Conservation (phyloP, 768 basidiomycete genomes). For the Dendrothele bispora region DNA sequence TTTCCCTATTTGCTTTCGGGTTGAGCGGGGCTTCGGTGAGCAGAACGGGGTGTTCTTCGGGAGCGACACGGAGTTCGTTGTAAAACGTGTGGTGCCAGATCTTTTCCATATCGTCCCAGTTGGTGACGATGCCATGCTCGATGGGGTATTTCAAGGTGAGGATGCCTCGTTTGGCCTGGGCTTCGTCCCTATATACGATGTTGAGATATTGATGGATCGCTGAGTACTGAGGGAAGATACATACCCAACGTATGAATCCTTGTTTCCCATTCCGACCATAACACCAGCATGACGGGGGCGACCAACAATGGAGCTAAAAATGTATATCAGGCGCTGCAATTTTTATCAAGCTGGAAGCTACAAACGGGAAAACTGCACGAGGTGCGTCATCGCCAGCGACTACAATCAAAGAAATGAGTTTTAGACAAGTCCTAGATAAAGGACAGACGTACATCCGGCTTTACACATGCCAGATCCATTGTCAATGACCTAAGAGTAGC, state of each 20-base stretch:
- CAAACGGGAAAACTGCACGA: slow-evolving; percentile 94
- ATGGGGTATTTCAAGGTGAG: slow-evolving; percentile 92
- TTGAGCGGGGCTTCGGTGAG: slow-evolving; percentile 69
- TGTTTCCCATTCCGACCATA: slow-evolving; percentile 97
- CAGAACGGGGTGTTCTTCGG: slow-evolving; percentile 53
- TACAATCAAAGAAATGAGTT: slow-evolving; percentile 29
- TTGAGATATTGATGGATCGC: no score
- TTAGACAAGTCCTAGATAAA: background rate
- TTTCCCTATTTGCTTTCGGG: slow-evolving; percentile 67
- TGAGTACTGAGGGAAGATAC: slow-evolving; percentile 7
- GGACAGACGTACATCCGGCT: slow-evolving; percentile 79
- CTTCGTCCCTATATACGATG: slow-evolving; percentile 64
- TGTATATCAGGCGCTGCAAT: background rate
- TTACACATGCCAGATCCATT: slow-evolving; percentile 99
- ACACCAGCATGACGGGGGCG: slow-evolving; percentile 93
- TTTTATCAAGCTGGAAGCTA: slow-evolving; percentile 18
- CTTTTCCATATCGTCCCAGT: slow-evolving; percentile 99
- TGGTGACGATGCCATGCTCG: slow-evolving; percentile 93
- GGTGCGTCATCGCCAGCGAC: slow-evolving; percentile 88
- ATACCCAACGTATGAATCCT: slow-evolving; percentile 95
- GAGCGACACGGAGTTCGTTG: slow-evolving; percentile 77
- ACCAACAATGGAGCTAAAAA: slow-evolving; percentile 84
- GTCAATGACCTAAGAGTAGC: slow-evolving; percentile 89
- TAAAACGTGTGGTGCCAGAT: slow-evolving; percentile 98
- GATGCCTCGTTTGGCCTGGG: slow-evolving; percentile 94